These are phyloP conservation scores for Flaveria floridana DNA, from an alignment of 140 eudicot species.

Conservation along the genomic window DNA sequence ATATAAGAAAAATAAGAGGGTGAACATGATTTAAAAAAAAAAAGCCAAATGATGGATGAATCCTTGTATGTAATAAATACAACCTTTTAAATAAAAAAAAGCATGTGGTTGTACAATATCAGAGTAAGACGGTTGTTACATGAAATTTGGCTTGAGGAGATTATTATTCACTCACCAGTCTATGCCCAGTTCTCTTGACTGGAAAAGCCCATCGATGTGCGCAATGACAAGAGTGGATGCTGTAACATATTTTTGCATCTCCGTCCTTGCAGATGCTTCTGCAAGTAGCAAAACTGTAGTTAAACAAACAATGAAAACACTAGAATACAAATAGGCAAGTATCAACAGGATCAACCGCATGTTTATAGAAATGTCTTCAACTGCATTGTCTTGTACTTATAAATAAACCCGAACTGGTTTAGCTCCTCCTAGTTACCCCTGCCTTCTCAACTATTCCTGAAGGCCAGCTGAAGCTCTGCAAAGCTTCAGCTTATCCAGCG, in stretches of 20 bases:
- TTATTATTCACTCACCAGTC: conserved; percentile 62
- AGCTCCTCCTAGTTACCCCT: no score
- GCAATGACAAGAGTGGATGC: conserved; percentile 58
- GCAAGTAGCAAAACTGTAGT: conserved; percentile 23
- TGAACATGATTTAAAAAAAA: not conserved
- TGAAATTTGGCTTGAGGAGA: not conserved
- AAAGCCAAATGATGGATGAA: not conserved
- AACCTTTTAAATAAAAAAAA: not conserved
- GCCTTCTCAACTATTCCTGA: no score
- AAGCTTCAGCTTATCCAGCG: no score
- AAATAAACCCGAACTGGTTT: no score
- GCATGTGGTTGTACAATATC: conserved; percentile 1
- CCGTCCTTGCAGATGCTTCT: conserved; percentile 71
- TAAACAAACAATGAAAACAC: not conserved
- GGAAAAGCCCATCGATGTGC: conserved; percentile 75
- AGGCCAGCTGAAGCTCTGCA: no score
- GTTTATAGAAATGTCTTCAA: no score
- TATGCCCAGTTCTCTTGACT: conserved; percentile 64
- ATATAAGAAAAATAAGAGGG: not conserved
- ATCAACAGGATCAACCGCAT: not conserved
- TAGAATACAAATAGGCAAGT: not conserved
- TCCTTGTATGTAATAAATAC: not conserved
- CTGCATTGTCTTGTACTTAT: no score
- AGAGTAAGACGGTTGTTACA: not conserved
- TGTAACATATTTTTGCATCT: conserved; percentile 74